Evolutionary conservation across 129 eudicot species (phyloP), one percentile per base, ranked within the genome.

Genomic region (Scalesia atractyloides): DNA sequence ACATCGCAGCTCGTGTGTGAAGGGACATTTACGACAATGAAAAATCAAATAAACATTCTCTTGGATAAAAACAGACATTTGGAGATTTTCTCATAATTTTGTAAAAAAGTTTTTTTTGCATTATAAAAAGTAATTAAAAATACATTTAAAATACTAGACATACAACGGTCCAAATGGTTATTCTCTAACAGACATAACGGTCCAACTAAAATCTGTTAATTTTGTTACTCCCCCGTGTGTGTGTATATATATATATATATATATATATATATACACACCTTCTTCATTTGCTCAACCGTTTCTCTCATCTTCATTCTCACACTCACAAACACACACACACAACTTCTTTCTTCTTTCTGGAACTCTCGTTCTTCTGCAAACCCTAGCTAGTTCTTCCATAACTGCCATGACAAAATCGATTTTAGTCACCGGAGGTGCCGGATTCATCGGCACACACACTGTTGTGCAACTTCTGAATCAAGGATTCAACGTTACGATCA

Each of bases 371-470:
- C 46, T 72, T 72, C 46, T 72, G 15, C 14, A 70, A 12, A 7
- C 60, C 68, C 18, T 14, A 44, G 54, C 37, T 77, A 6, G 20
- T 61, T 30, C 3, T 30, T 30, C 66, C 54, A 49, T 64, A 64
- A 47, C 64, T 18, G 24, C 56, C 1, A 85, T 83, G 87, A 76
- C 39, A 66, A 80, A 83, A 3, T 73, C 76, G 46, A 82, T 95
- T 71, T 64, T 95, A 34, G 97, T 95, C 9, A 95, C 99, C 0
- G 99, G 99, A 33, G 99, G 99, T 5, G 99, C 99, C 16, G 99
- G 99, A 20, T 94, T 94, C 75, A 90, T 94, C 33, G 98, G 98
- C 62, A 85, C 97, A 1, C 98, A 94, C 79, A 90, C 97, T 41
- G 97, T 86, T 24, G 58, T 94, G 37, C 86, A 85, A 63, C 92